phyloP scores from a whole-genome alignment of 257 asterid genomes.

The Solanum paucissectum region DNA sequence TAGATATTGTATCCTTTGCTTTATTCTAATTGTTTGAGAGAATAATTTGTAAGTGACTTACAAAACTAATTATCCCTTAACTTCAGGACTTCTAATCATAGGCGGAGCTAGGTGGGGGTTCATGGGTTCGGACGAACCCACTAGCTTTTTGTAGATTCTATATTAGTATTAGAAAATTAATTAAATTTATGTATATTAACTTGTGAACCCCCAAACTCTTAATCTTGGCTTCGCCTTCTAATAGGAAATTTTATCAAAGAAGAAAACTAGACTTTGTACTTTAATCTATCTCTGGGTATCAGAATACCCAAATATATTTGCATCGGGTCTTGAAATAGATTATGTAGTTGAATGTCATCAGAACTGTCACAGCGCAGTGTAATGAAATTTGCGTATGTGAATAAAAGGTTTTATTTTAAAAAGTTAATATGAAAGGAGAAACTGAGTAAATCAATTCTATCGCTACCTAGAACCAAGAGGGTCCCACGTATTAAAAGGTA shows the following conservation, averaged over 20 bases:
- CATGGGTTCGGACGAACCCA: too few relatives aligned
- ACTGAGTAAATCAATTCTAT: not conserved
- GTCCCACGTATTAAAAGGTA: not conserved
- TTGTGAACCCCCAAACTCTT: too few relatives aligned
- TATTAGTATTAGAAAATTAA: too few relatives aligned
- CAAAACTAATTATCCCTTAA: not conserved
- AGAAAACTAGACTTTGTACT: not conserved
- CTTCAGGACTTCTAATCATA: not conserved
- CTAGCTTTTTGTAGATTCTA: too few relatives aligned
- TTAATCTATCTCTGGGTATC: not conserved
- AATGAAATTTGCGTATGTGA: not conserved
- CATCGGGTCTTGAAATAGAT: not conserved
- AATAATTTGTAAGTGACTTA: not conserved
- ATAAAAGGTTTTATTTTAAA: not conserved
- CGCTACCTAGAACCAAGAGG: not conserved
- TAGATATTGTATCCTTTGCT: not conserved
- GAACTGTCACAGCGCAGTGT: not conserved
- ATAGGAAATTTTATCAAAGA: not conserved
- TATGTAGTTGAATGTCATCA: not conserved
- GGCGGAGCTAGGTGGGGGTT: too few relatives aligned
- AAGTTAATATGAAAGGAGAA: not conserved
- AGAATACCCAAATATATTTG: not conserved
- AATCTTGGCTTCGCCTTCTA: too few relatives aligned
- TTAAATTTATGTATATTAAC: too few relatives aligned
- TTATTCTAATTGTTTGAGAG: not conserved